Conservation (phyloP, 1,139 yeast genomes). For the Saccharomyces hybrid region DNA sequence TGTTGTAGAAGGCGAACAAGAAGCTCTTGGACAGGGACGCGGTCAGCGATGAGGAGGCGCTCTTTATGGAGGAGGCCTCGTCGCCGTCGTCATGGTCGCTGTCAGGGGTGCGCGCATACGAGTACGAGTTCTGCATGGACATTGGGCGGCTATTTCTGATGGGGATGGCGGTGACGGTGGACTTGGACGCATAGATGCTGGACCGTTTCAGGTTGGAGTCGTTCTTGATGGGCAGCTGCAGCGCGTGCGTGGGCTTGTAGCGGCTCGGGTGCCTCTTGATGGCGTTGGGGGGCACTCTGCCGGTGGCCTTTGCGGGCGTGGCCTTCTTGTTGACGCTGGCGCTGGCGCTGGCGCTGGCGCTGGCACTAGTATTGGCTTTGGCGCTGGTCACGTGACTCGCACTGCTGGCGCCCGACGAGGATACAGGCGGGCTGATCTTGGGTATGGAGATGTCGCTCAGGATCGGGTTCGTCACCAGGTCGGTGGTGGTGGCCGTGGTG, state of each 20-base stretch:
- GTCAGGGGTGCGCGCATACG: neutral
- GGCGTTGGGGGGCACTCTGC: neutral
- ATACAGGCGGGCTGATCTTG: conserved; percentile 5
- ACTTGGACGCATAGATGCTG: conserved; percentile 30
- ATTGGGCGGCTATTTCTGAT: conserved; percentile 14
- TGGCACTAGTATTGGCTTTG: neutral
- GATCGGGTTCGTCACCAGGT: conserved; percentile 27
- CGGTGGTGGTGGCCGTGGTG: conserved; percentile 18
- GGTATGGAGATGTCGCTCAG: conserved; percentile 24
- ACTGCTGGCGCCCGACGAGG: too few relatives aligned
- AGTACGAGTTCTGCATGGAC: neutral
- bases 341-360: neutral
- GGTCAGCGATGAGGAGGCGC: conserved; percentile 34
- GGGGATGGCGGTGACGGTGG: conserved; percentile 30
- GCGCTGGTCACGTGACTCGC: neutral
- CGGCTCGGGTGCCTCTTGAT: neutral
- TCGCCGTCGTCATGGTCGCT: conserved; percentile 1
- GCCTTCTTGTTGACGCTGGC: neutral
- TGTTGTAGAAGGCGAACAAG: conserved; percentile 40
- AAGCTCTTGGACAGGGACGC: conserved; percentile 37
- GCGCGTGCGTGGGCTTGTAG: conserved; percentile 1
- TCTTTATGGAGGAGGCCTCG: conserved; percentile 17
- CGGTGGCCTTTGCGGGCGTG: too few relatives aligned
- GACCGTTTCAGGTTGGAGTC: conserved; percentile 25
- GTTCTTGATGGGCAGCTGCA: conserved; percentile 21